Conservation (phyloP, 2,329 filamentous ascomycete genomes). For the Sporothrix pseudoabietina region DNA sequence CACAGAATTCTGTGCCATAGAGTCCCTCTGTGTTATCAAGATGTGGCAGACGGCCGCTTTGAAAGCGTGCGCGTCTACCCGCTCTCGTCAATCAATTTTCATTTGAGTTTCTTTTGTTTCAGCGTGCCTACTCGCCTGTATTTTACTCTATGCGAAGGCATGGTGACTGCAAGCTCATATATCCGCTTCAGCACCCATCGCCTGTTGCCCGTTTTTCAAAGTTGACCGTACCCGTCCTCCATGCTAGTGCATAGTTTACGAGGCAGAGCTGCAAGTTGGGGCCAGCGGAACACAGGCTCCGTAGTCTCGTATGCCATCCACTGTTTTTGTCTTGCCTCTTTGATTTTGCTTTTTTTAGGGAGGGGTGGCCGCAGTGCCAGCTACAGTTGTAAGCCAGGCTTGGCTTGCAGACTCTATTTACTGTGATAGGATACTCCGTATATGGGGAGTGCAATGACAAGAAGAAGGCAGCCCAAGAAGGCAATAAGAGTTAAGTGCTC, state of each 20-base stretch:
- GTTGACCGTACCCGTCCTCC: not conserved
- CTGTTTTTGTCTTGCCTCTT: constrained; percentile 11
- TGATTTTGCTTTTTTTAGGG: not conserved
- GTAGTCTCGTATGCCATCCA: constrained; percentile 21
- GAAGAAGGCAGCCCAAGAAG: not conserved
- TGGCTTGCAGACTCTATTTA: constrained; percentile 4
- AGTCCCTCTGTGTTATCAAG: not conserved
- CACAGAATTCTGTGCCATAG: not conserved
- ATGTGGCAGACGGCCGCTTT: not conserved
- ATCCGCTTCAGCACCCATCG: not conserved
- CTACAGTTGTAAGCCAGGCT: not conserved
- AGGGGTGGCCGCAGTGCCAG: not conserved
- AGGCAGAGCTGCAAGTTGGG: not conserved
- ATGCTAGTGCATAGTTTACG: not conserved
- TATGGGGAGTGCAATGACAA: not conserved
- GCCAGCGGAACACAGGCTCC: not conserved
- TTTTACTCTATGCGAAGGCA: not conserved
- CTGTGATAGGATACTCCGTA: not conserved
- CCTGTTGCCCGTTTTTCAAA: not conserved
- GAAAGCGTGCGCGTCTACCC: not conserved
- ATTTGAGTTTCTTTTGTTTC: not conserved
- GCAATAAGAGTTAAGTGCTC: constrained; percentile 1
- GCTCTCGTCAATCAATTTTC: not conserved
- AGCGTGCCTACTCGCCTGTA: not conserved
- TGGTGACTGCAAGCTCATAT: not conserved